Evolutionary conservation across 1,284 basidiomycete genomes (phyloP).

Genomic region (Cystobasidium pallidum): DNA sequence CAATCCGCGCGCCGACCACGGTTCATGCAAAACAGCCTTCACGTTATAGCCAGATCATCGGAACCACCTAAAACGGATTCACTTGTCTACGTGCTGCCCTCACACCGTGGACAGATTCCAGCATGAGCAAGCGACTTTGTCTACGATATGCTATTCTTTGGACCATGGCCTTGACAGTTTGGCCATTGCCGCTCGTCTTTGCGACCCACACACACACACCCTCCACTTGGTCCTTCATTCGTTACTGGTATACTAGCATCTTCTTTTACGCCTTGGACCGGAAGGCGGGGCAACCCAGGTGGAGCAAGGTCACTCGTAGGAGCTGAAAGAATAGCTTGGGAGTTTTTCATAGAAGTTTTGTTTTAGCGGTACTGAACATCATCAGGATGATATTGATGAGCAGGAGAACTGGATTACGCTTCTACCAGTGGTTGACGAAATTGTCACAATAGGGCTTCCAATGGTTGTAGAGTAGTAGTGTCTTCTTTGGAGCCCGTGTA

Average conservation of each 20-base stretch:
- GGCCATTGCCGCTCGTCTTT: slow-evolving; percentile 50
- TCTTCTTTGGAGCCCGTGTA: too few relatives aligned
- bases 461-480: too few relatives aligned
- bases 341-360: too few relatives aligned
- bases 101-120: too few relatives aligned
- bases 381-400: background rate
- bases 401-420: slow-evolving; percentile 21
- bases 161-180: slow-evolving; percentile 53
- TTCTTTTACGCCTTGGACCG: too few relatives aligned
- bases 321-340: slow-evolving; percentile 56
- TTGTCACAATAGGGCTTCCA: slow-evolving; percentile 6
- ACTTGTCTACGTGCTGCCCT: background rate
- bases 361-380: too few relatives aligned
- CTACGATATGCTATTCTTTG: slow-evolving; percentile 48
- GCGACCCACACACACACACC: slow-evolving; percentile 52
- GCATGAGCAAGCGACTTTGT: slow-evolving; percentile 14
- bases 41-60: background rate
- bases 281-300: slow-evolving; percentile 55
- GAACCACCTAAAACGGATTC: background rate
- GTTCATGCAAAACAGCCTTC: too few relatives aligned
- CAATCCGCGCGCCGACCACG: too few relatives aligned
- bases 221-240: slow-evolving; percentile 52
- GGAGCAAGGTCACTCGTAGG: slow-evolving; percentile 56
- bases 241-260: too few relatives aligned
- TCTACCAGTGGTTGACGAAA: slow-evolving; percentile 12